Evolutionary conservation across 148 eudicot species (phyloP).

Genomic region (Chenopodium album): DNA sequence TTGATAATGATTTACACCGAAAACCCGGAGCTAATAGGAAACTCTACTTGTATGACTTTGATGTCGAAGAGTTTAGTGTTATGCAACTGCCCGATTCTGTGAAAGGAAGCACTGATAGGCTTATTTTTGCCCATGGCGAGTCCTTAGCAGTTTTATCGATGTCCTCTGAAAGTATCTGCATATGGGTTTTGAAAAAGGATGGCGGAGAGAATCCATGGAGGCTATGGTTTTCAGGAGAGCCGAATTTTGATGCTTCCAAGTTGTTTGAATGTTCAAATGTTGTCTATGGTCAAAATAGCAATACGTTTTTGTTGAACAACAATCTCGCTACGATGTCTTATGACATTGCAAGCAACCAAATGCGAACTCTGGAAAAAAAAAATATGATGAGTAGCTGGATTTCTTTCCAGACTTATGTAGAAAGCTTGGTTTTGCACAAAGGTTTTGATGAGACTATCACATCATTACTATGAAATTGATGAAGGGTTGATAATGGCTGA

Average conservation of each 20-base stretch:
- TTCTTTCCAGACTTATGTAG: background rate
- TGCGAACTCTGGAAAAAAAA: background rate
- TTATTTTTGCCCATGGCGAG: background rate
- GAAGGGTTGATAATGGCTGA: too few species aligned
- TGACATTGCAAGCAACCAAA: background rate
- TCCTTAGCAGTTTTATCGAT: background rate
- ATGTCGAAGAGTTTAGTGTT: background rate
- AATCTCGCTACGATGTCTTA: background rate
- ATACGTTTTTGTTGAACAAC: too few species aligned
- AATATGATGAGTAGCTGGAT: too few species aligned
- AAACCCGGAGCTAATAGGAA: background rate
- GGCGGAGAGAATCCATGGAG: background rate
- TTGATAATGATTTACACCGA: background rate
- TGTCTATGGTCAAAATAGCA: background rate
- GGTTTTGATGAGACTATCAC: background rate
- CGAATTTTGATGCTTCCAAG: background rate
- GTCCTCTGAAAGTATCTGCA: background rate
- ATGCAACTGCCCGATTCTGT: background rate
- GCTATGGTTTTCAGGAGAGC: background rate
- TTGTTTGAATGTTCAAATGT: background rate
- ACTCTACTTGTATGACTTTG: conserved; percentile 9
- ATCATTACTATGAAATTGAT: background rate
- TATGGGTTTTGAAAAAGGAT: conserved; percentile 2
- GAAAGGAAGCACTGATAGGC: background rate
- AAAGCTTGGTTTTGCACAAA: conserved; percentile 9